Conservation (phyloP, 75 land plant genomes). For the Pseudotsuga menziesii region DNA sequence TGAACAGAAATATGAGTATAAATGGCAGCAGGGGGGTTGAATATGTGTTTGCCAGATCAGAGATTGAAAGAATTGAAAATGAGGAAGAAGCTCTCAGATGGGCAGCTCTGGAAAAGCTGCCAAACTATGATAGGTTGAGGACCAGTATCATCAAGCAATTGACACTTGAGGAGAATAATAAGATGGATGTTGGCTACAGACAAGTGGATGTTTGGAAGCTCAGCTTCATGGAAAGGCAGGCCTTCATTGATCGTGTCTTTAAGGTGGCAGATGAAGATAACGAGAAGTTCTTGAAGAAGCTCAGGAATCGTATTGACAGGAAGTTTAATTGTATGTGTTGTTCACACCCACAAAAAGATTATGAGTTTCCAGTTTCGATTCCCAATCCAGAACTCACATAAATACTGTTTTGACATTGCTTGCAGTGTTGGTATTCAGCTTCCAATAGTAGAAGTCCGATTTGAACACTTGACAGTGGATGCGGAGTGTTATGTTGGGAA, state of each 20-base stretch:
- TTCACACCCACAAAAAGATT: too few relatives aligned
- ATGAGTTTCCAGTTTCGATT: too few relatives aligned
- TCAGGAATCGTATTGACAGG: slow-evolving; percentile 70
- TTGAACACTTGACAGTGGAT: slow-evolving; percentile 61
- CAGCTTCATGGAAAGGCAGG: slow-evolving; percentile 42
- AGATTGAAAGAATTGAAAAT: slow-evolving; percentile 39
- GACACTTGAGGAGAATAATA: not conserved
- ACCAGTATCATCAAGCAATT: slow-evolving; percentile 42
- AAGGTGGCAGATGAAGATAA: slow-evolving; percentile 84
- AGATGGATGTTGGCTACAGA: slow-evolving; percentile 19
- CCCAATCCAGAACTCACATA: not conserved
- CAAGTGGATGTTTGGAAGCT: slow-evolving; percentile 69
- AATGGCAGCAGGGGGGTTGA: slow-evolving; percentile 48
- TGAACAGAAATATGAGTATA: slow-evolving; percentile 21
- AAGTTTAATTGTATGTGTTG: not conserved
- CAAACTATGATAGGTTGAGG: slow-evolving; percentile 63
- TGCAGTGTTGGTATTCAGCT: slow-evolving; percentile 81
- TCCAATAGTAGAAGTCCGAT: slow-evolving; percentile 80
- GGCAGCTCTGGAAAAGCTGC: slow-evolving; percentile 79
- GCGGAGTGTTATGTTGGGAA: slow-evolving; percentile 67
- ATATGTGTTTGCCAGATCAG: slow-evolving; percentile 5
- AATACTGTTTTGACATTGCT: not conserved
- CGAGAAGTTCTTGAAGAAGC: slow-evolving; percentile 59
- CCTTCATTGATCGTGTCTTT: slow-evolving; percentile 67
- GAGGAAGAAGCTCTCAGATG: slow-evolving; percentile 64